phyloP scores from a whole-genome alignment of 75 land plant genomes.

The Gnetum montanum region DNA sequence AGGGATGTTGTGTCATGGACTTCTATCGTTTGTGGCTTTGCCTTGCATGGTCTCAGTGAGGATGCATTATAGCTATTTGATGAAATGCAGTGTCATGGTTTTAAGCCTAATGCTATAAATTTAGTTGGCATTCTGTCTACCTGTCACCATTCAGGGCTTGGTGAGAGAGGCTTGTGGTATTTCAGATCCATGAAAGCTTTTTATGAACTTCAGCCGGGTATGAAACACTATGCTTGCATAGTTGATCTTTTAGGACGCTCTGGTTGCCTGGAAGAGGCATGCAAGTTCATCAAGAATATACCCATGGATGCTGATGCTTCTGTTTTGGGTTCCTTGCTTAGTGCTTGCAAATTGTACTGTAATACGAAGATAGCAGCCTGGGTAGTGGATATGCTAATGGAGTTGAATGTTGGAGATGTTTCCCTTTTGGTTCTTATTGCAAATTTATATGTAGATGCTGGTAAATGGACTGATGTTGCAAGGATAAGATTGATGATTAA shows the following conservation, averaged over 20 bases:
- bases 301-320: constrained; percentile 2
- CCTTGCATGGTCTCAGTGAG: constrained; percentile 5
- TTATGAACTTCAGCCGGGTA: neutral
- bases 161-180: neutral
- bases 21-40: constrained; percentile 4
- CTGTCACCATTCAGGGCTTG: constrained; percentile 12
- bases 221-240: constrained; percentile 11
- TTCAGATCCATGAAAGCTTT: constrained; percentile 1
- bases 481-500: constrained; percentile 23
- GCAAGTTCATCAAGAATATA: constrained; percentile 7
- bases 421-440: constrained; percentile 20
- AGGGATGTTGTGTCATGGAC: constrained; percentile 7
- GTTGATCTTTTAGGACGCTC: constrained; percentile 9
- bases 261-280: constrained; percentile 9
- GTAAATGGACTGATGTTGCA: constrained; percentile 27
- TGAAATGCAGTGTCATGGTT: constrained; percentile 6
- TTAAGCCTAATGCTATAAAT: constrained; percentile 1
- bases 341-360: constrained; percentile 7
- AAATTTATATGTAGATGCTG: constrained; percentile 27
- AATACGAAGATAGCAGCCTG: neutral
- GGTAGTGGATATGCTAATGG: constrained; percentile 5
- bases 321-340: constrained; percentile 13
- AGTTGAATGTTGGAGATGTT: constrained; percentile 1
- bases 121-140: constrained; percentile 7
- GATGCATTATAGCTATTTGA: constrained; percentile 1